Evolutionary conservation across 768 basidiomycete genomes (phyloP), one percentile per base, ranked within the genome.

Genomic region (Lanmaoa pseudosensibilis): DNA sequence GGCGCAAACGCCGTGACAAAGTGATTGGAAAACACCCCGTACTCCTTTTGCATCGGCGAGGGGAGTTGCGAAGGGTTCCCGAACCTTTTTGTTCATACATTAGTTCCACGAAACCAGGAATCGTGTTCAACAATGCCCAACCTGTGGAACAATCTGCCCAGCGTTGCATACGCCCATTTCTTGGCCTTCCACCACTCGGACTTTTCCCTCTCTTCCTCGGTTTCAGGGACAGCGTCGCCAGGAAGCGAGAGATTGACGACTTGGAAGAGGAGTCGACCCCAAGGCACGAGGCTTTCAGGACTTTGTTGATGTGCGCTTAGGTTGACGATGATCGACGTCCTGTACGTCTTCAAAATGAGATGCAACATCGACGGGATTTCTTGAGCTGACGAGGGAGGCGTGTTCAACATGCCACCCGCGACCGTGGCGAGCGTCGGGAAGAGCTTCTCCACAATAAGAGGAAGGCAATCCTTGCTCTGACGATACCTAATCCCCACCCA

Each of bases 181-280:
- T 95, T 95, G 10, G 88, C 82, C 68, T 87, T 88, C 89, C 92
- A 92, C 93, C 94, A 96, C 64, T 91, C 88, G 45, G 78, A 83
- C 46, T 78, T 79, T 74, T 94, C 91, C 36, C 89, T 77, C 16
- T 88, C 88, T 6, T 92, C 88, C 58, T 85, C 82, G 54, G 90
- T 84, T 30, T 80, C 83, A 2, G 90, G 87, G 0, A 92, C 80
- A 21, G 78, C 80, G 3, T 84, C 83, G 50, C 76, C 73, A 0
- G 88, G 89, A 30, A 94, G 76, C 55, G 80, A 77, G 41, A 92
- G 73, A 59, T 88, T 86, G n/a, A 94, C 81, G 19, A 94, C 81
- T 48, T 81, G 78, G 74, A 95, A 93, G 43, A 95, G 75, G 18
- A 95, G 81, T 44, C 83, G 81, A 7, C 92, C 92, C 94, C 94